These are phyloP conservation scores for Fusarium scirpi DNA, from an alignment of 2,329 filamentous ascomycete genomes.

Conservation along the genomic window DNA sequence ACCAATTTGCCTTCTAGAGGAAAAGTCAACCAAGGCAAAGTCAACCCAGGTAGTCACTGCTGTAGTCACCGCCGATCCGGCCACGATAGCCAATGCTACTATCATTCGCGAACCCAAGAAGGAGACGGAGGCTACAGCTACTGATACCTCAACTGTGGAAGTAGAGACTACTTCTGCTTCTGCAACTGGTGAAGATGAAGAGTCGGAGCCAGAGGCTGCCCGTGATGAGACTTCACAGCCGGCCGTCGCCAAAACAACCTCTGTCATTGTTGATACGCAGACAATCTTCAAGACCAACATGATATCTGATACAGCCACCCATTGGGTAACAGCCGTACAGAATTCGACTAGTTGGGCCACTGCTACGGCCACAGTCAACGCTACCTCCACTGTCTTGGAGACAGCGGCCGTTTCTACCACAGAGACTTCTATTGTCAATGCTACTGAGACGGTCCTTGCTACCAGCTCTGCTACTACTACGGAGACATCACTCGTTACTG, in stretches of 20 bases:
- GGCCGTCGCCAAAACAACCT: background rate
- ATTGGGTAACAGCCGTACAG: background rate
- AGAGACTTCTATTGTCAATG: background rate
- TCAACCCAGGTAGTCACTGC: background rate
- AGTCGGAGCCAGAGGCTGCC: too few species aligned
- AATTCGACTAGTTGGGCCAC: background rate
- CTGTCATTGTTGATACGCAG: background rate
- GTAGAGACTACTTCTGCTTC: background rate
- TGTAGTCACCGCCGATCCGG: background rate
- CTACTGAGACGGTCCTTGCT: background rate
- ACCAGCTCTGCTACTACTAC: background rate
- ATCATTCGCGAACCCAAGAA: background rate
- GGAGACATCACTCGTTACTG: background rate
- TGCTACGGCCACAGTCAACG: background rate
- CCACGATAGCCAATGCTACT: background rate
- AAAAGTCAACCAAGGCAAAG: fast-evolving
- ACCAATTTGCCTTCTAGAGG: background rate
- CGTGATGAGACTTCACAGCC: background rate
- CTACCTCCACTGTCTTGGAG: background rate
- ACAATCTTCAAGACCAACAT: background rate
- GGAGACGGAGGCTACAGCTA: background rate
- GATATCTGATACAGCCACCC: background rate
- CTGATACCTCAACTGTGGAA: background rate
- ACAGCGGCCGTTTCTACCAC: background rate
- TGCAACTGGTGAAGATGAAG: background rate